Evolutionary conservation across 768 basidiomycete genomes (phyloP).

Genomic region (Kwoniella sp.): DNA sequence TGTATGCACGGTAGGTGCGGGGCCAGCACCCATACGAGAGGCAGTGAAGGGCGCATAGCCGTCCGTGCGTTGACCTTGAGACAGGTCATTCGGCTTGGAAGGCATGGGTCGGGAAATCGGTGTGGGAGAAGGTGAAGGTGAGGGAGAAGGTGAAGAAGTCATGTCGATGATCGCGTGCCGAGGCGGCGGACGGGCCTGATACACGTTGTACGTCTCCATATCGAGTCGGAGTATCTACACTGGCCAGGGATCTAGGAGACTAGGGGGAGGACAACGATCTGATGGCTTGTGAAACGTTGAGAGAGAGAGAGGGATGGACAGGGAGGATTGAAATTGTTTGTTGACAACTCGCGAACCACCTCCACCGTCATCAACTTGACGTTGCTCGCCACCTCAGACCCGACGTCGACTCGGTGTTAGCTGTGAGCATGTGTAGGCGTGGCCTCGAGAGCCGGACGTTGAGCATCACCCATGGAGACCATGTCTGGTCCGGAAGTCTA

Average conservation of each 20-base stretch:
- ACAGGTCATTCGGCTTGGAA: neutral
- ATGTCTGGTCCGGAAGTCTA: too few relatives aligned
- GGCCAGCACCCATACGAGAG: neutral
- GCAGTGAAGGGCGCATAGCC: neutral
- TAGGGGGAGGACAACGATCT: too few relatives aligned
- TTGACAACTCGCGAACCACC: too few relatives aligned
- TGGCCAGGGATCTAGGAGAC: too few relatives aligned
- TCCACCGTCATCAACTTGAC: too few relatives aligned
- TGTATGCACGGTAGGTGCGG: neutral
- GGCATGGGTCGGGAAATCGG: neutral
- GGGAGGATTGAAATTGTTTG: neutral
- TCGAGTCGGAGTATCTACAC: too few relatives aligned
- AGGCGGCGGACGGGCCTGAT: constrained; percentile 8
- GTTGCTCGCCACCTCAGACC: too few relatives aligned
- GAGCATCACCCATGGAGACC: too few relatives aligned
- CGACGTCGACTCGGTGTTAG: too few relatives aligned
- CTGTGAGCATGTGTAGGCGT: too few relatives aligned
- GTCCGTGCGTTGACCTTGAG: neutral
- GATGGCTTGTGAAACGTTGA: too few relatives aligned
- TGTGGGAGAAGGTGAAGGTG: constrained; percentile 7
- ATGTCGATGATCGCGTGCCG: constrained; percentile 10
- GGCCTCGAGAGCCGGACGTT: too few relatives aligned
- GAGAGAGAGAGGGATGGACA: neutral
- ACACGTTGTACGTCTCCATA: constrained; percentile 10
- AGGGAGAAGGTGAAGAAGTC: constrained; percentile 11